Base-by-base conservation (phyloP, 2,329 filamentous ascomycete species). In the Colletotrichum paranaense region DNA sequence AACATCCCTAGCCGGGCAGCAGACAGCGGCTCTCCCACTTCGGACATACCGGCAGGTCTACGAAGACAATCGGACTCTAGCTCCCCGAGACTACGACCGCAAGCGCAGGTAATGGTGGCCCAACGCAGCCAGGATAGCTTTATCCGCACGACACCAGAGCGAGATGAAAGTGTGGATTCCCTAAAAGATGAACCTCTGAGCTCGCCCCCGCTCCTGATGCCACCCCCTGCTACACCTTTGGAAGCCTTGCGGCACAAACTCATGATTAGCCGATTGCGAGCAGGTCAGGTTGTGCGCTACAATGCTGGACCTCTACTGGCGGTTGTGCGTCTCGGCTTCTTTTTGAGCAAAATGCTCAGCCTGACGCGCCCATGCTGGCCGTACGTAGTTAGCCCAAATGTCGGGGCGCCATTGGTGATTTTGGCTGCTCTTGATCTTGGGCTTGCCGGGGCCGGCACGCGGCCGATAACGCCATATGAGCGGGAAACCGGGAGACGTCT, bases 321-420 rank as follows among this genome's bases (percentile, higher is more conserved):
- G 62, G 66, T 84, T 5, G 75, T 88, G 24, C 92, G 92, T 60
- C 82, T 94, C 3, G 77, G 81, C 1, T 77, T 95, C 1, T 95
- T 97, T 77, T 80, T 92, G 6, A 76, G 88, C 62, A 98, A 97
- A 81, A 83, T 95, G 9, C 83, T 88, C 14, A 90, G 90, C 0
- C 82, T 97, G 11, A 87, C 89, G 3, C 86, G 88, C 59, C 89
- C 92, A 1, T 98, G 95, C 80, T 91, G 90, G 80, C 95, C 95
- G 0, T 91, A 92, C 70, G 90, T 91, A 56, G 87, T 90, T n/a
- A 92, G 88, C 57, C 85, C 90, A 7, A 89, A 89, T 80, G 82
- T 95, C 5, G 86, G 91, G 5, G 91, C 92, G 76, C 91, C 93
- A 3, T 84, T 97, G 2, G 83, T 97, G 5, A 82, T 88, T 4